phyloP scores from a whole-genome alignment of 2,329 filamentous ascomycete species.

The Pochonia chlamydosporia region DNA sequence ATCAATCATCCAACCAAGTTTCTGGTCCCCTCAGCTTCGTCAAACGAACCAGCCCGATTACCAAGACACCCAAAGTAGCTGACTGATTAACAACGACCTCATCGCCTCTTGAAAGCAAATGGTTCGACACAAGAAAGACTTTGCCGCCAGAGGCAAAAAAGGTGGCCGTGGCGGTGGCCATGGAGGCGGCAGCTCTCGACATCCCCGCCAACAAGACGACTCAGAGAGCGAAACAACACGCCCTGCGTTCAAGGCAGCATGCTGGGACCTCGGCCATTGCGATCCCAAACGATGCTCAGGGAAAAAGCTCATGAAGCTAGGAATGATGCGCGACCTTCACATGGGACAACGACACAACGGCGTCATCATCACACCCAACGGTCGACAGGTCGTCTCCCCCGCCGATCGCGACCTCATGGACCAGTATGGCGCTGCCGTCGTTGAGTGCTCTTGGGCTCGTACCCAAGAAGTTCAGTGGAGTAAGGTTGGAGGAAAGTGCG shows the following conservation, averaged over 20 bases:
- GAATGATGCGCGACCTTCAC: conserved; percentile 87
- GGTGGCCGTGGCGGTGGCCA: conserved; percentile 51
- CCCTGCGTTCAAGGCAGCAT: conserved; percentile 79
- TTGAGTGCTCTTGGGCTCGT: conserved; percentile 95
- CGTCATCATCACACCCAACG: conserved; percentile 93
- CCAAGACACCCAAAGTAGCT: no score
- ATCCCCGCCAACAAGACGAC: conserved; percentile 41
- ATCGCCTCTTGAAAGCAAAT: conserved; percentile 58
- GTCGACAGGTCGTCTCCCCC: conserved; percentile 75
- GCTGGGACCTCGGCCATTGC: conserved; percentile 97
- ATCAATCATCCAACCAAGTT: no score
- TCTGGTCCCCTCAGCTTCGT: conserved; percentile 91
- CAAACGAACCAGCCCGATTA: conserved; percentile 91
- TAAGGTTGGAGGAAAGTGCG: conserved; percentile 88
- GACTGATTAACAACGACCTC: background rate
- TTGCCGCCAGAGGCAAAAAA: conserved; percentile 68
- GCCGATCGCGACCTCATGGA: conserved; percentile 78
- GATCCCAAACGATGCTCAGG: conserved; percentile 95
- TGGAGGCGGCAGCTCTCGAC: conserved; percentile 27
- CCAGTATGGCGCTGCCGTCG: conserved; percentile 86
- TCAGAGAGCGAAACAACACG: conserved; percentile 22
- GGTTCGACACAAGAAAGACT: conserved; percentile 96
- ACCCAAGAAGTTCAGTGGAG: conserved; percentile 86
- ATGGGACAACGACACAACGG: conserved; percentile 88
- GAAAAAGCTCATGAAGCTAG: conserved; percentile 86